Evolutionary conservation across 768 basidiomycete species (phyloP), one percentile per base, ranked within the genome.

Genomic region (Naganishia onofrii): DNA sequence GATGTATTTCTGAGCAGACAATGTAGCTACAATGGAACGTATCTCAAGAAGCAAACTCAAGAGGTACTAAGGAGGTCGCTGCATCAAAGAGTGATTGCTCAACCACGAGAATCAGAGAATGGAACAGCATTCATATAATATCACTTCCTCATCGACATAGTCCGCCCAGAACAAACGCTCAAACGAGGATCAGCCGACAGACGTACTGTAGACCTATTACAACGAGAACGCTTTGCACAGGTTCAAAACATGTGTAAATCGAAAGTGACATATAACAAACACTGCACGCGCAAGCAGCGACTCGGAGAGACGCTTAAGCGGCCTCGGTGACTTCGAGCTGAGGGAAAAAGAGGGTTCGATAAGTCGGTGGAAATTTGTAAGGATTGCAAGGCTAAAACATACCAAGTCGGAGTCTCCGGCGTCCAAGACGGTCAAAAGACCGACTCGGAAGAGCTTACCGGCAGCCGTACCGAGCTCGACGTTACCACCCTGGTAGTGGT

Each of bases 361-460:
- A 29, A 44, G 60, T 44, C n/a, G n/a, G n/a, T n/a, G n/a, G n/a
- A n/a, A n/a, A n/a, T n/a, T n/a, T 23, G 10, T 28, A 46, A 42
- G 23, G 32, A 46, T n/a, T n/a, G 42, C 10, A 19, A 42, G 15
- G 60, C 26, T 12, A 29, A 44, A n/a, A 78, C 79, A 75, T 69
- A 80, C 79, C 66, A 99, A 85, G 82, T 98, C 95, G 73, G 92
- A 93, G 85, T 98, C 96, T 80, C 95, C 95, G 76, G 89, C 90
- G 84, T 97, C 93, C 76, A 87, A 85, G 83, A 99, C 88, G 75
- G 93, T 93, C 93, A 98, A 96, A 80, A 97, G 91, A 86, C 95
- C 94, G 71, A 98, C 95, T 76, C 94, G 93, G 91, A 97, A 99
- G 75, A 98, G 89, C 84, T 94, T 95, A 82, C 96, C 96, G 70